A percentile compares a stretch with the other conserved stretches of the same genome.
phyloP scores from a whole-genome alignment of 495 filamentous ascomycete species.

The Daldinia decipiens region DNA sequence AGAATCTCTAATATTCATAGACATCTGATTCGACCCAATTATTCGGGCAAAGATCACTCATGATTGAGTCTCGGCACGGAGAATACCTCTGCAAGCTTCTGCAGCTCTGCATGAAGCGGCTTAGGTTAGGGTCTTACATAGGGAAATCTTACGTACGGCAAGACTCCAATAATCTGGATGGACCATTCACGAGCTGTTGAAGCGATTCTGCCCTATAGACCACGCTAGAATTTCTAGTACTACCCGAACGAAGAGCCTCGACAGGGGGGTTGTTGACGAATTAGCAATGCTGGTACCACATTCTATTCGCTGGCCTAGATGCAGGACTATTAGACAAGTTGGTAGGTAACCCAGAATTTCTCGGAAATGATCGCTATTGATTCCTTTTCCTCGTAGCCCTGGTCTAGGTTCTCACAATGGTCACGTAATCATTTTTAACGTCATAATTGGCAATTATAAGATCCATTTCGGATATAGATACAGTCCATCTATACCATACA shows the following conservation, averaged over 20 bases:
- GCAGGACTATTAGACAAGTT: slow-evolving; percentile 6
- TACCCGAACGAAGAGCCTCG: slow-evolving; percentile 35
- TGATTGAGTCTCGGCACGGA: slow-evolving; percentile 13
- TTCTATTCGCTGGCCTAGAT: slow-evolving; percentile 27
- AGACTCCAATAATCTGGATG: slow-evolving; percentile 12
- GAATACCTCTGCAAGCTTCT: not conserved
- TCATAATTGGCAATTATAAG: slow-evolving; percentile 3
- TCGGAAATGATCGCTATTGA: slow-evolving; percentile 25
- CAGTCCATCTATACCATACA: slow-evolving; percentile 13
- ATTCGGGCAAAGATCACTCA: slow-evolving; percentile 29
- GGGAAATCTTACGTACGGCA: slow-evolving; percentile 19
- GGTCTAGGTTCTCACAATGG: slow-evolving; percentile 3
- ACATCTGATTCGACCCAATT: slow-evolving; percentile 26
- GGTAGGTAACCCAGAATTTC: slow-evolving; percentile 10
- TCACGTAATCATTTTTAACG: slow-evolving; percentile 21
- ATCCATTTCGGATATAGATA: slow-evolving; percentile 22
- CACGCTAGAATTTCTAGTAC: slow-evolving; percentile 16
- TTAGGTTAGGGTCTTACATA: not conserved
- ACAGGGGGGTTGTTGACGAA: slow-evolving; percentile 24
- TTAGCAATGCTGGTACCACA: slow-evolving; percentile 8
- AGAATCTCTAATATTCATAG: slow-evolving; percentile 10
- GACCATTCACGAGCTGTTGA: not conserved
- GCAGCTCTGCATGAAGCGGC: too few relatives aligned
- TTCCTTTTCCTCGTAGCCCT: not conserved
- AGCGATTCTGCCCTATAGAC: slow-evolving; percentile 31